Percentiles rank a stretch among this genome's conserved stretches.
phyloP scores from a whole-genome alignment of 257 asterid genomes.

The Mentha longifolia region DNA sequence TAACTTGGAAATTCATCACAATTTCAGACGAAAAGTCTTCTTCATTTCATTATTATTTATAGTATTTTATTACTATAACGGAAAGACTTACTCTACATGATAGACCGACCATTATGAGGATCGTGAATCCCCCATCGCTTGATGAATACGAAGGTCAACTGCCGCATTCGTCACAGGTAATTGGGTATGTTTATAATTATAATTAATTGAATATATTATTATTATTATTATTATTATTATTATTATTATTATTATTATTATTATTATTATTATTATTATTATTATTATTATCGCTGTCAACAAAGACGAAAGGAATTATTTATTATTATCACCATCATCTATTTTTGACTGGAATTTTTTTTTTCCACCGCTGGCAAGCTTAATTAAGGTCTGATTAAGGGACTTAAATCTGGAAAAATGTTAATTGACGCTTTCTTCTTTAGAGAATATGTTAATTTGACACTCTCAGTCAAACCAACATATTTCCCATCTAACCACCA shows the following conservation, averaged over 20 bases:
- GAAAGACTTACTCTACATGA: no score
- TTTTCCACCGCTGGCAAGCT: slow-evolving; percentile 4
- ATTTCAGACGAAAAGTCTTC: no score
- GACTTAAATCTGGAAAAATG: neutral
- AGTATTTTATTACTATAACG: no score
- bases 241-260: neutral
- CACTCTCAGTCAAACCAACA: neutral
- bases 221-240: no score
- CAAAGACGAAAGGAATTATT: neutral
- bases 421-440: neutral
- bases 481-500: neutral
- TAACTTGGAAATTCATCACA: no score
- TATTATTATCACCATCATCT: neutral
- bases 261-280: no score
- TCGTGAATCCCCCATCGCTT: neutral
- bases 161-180: neutral
- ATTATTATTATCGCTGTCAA: neutral
- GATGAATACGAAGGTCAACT: slow-evolving; percentile 5
- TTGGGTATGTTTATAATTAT: neutral
- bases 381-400: neutral
- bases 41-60: no score
- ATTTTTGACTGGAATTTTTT: neutral
- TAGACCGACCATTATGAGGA: neutral
- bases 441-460: no score
- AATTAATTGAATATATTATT: neutral